Evolutionary conservation across 2,329 filamentous ascomycete species (phyloP).

Genomic region (Ophiostoma sp.): DNA sequence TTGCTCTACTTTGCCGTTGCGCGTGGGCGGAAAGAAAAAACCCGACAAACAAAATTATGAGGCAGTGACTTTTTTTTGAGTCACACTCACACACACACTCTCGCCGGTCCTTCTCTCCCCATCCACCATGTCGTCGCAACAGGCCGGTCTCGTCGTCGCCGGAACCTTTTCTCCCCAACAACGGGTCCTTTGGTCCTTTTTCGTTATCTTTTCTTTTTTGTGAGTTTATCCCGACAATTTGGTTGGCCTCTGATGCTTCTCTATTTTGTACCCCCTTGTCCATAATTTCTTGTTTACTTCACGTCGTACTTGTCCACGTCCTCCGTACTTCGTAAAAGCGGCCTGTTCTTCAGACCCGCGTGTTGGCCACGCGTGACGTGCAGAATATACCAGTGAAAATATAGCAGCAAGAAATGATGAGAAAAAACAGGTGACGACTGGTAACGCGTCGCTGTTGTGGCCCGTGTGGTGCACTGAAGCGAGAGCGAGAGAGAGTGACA

Average conservation of each 20-base stretch:
- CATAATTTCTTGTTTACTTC: not conserved
- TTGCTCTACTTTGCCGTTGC: not conserved
- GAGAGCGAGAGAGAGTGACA: not conserved
- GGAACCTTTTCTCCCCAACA: not conserved
- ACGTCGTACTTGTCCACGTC: not conserved
- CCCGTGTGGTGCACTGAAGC: not conserved
- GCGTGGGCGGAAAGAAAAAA: not conserved
- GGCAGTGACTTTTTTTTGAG: constrained; percentile 1
- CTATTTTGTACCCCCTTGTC: not conserved
- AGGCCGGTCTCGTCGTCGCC: not conserved
- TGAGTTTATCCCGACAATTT: not conserved
- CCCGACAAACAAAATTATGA: not conserved
- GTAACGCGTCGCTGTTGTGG: constrained; percentile 8
- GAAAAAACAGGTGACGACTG: not conserved
- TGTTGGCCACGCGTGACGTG: constrained; percentile 10
- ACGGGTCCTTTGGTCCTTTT: not conserved
- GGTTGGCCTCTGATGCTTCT: not conserved
- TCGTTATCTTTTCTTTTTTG: not conserved
- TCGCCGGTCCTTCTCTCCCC: not conserved
- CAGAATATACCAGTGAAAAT: not conserved
- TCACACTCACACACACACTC: not conserved
- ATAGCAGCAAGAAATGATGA: not conserved
- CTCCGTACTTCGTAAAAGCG: not conserved
- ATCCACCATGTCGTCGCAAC: not conserved
- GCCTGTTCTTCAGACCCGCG: not conserved